phyloP scores from a whole-genome alignment of 352 stramenopile species.

The Pythium brachiatum region DNA sequence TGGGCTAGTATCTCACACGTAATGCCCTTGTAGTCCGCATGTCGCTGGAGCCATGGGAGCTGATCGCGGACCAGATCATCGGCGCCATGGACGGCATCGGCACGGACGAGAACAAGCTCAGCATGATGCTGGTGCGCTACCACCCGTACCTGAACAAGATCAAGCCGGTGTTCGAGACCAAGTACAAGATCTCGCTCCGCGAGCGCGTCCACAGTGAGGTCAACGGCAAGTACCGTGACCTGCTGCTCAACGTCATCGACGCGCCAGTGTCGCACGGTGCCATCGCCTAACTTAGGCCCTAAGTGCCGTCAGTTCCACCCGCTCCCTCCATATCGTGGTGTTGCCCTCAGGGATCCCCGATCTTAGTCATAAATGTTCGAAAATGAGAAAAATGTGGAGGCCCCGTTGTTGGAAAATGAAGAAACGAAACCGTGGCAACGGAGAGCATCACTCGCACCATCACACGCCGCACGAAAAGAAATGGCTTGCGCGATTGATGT shows the following conservation, averaged over 20 bases:
- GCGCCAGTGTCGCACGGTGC: constrained; percentile 20
- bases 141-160: constrained; percentile 57
- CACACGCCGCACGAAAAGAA: no score
- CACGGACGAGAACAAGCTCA: constrained; percentile 67
- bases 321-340: no score
- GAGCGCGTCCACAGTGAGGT: constrained; percentile 57
- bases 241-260: constrained; percentile 59
- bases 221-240: constrained; percentile 55
- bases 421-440: no score
- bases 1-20: no score
- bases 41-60: constrained; percentile 52
- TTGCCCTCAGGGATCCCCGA: no score
- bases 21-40: constrained; percentile 26
- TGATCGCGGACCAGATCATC: constrained; percentile 63
- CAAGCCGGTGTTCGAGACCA: constrained; percentile 47
- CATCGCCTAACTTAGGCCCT: constrained; percentile 13
- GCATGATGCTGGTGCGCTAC: constrained; percentile 65
- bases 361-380: no score
- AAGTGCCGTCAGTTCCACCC: no score
- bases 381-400: no score
- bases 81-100: constrained; percentile 63
- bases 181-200: constrained; percentile 58
- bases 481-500: no score
- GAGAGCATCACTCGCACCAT: no score
- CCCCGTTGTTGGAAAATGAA: no score